phyloP scores from a whole-genome alignment of 2,329 filamentous ascomycete genomes.

The Pezicula radicicola region DNA sequence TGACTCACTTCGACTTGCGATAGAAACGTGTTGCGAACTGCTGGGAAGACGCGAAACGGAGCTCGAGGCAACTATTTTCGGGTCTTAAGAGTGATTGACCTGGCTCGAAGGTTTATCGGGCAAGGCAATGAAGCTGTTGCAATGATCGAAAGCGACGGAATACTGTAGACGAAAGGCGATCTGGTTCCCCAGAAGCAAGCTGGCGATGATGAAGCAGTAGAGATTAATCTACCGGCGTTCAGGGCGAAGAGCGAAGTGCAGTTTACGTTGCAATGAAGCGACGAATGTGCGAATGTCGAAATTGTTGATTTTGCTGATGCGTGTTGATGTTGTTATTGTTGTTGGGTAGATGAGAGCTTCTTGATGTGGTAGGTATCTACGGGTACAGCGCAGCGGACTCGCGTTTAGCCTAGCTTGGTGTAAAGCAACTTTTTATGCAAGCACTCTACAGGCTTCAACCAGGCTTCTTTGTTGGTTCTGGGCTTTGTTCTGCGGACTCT shows the following conservation, averaged over 20 bases:
- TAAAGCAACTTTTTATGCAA: no score
- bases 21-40: conserved; percentile 24
- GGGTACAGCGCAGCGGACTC: neutral
- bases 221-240: conserved; percentile 20
- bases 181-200: conserved; percentile 9
- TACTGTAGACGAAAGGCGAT: conserved; percentile 10
- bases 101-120: conserved; percentile 19
- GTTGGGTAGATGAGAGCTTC: neutral
- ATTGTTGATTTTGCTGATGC: neutral
- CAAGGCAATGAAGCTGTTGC: conserved; percentile 20
- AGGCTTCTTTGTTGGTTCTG: no score
- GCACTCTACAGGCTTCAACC: no score
- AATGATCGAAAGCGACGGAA: conserved; percentile 15
- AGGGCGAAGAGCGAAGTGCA: conserved; percentile 8
- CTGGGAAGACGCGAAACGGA: conserved; percentile 20
- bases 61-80: conserved; percentile 19
- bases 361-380: neutral
- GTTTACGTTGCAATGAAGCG: conserved; percentile 15
- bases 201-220: conserved; percentile 14
- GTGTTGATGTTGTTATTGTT: conserved; percentile 3
- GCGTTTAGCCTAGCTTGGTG: no score
- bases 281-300: conserved; percentile 16
- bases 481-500: neutral
- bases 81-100: conserved; percentile 11
- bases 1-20: conserved; percentile 31